Evolutionary conservation across 2,329 filamentous ascomycete genomes (phyloP).

Genomic region (Colletotrichum tamarilloi): DNA sequence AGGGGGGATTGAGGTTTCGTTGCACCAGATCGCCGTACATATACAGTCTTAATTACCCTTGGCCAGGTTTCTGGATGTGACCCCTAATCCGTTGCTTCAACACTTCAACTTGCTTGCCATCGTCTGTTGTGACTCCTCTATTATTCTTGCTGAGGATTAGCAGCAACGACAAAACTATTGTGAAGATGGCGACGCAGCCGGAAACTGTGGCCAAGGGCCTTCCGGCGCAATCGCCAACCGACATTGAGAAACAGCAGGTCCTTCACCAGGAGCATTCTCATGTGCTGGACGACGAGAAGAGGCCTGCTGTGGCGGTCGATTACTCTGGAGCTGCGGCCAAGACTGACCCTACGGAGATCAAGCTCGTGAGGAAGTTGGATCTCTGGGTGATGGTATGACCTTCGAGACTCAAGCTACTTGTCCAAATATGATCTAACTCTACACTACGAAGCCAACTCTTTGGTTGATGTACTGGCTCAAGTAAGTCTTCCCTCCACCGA

Average conservation of each 20-base stretch:
- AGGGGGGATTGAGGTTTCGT: too few species aligned
- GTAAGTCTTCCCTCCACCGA: background rate
- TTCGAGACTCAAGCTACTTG: rapidly evolving
- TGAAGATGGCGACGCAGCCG: slow-evolving; percentile 5
- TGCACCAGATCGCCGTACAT: background rate
- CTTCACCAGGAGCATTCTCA: slow-evolving; percentile 29
- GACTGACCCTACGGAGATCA: slow-evolving; percentile 52
- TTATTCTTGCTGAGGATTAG: background rate
- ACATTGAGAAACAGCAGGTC: slow-evolving; percentile 30
- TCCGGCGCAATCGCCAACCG: background rate
- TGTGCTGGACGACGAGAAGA: slow-evolving; percentile 21
- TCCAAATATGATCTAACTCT: background rate
- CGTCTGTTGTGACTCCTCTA: too few species aligned
- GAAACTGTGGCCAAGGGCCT: background rate
- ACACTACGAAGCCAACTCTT: slow-evolving; percentile 43
- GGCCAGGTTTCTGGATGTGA: background rate
- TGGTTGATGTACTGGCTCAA: slow-evolving; percentile 47
- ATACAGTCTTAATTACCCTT: background rate
- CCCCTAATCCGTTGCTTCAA: background rate
- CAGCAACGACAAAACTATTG: background rate
- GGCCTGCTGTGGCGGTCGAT: slow-evolving; percentile 37
- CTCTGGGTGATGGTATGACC: slow-evolving; percentile 48
- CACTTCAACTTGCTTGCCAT: background rate
- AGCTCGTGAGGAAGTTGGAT: slow-evolving; percentile 51
- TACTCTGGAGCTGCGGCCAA: slow-evolving; percentile 53